A percentile compares a stretch with the other conserved stretches of the same genome.
These are phyloP conservation scores for Triticum aestivum DNA, from an alignment of 176 grass and related monocot species.

Conservation along the genomic window DNA sequence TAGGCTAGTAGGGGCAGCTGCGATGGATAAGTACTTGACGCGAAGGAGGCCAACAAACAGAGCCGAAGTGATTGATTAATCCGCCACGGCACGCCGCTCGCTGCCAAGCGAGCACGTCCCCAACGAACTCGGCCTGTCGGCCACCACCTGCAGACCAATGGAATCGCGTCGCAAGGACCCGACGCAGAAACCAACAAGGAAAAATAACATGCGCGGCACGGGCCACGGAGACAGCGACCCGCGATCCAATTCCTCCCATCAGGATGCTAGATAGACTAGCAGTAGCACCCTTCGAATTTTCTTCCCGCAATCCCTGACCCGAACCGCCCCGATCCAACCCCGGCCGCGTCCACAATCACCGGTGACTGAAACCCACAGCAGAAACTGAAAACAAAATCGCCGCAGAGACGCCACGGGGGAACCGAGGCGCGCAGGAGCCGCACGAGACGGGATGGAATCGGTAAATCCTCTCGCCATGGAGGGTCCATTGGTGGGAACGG, in stretches of 20 bases:
- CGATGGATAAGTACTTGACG: not conserved
- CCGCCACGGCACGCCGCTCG: not conserved
- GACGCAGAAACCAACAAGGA: not conserved
- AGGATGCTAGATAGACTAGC: not conserved
- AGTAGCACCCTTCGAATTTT: not conserved
- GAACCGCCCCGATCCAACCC: not conserved
- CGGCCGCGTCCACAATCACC: not conserved
- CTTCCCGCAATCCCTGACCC: no score
- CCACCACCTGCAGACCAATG: not conserved
- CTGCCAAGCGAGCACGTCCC: not conserved
- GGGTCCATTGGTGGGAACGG: not conserved
- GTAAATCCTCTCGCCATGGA: not conserved
- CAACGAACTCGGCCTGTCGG: not conserved
- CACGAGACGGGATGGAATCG: no score
- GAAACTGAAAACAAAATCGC: not conserved
- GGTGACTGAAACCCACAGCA: not conserved
- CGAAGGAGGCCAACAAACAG: not conserved
- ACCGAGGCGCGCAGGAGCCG: no score
- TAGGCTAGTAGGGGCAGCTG: not conserved
- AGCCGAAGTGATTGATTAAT: not conserved
- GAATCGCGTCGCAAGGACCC: not conserved
- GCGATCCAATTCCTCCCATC: not conserved
- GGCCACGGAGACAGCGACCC: not conserved
- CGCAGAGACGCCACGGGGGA: not conserved
- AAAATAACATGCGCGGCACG: not conserved